Conservation (phyloP, 2,329 filamentous ascomycete genomes). For the Colletotrichum tropicale region DNA sequence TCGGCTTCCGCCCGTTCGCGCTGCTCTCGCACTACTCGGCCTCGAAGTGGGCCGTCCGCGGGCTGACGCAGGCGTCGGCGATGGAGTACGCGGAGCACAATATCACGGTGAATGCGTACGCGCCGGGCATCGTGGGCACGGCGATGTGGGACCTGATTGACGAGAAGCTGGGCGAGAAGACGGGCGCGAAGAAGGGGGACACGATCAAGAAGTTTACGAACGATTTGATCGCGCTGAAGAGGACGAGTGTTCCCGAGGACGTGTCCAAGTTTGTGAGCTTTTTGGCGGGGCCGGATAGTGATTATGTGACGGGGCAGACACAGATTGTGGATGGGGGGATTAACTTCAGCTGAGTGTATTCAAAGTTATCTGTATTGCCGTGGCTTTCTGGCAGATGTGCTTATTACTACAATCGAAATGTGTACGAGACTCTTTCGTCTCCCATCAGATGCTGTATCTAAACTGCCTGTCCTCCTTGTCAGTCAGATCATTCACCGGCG, state of each 20-base stretch:
- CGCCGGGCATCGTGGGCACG: slow-evolving; percentile 70
- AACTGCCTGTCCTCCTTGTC: slow-evolving; percentile 38
- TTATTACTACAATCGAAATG: background rate
- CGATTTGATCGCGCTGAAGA: slow-evolving; percentile 59
- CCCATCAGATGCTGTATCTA: slow-evolving; percentile 30
- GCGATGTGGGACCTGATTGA: slow-evolving; percentile 75
- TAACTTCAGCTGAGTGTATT: background rate
- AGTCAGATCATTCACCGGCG: slow-evolving; percentile 33
- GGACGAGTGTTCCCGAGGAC: slow-evolving; percentile 66
- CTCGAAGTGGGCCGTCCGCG: slow-evolving; percentile 70
- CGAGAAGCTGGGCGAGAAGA: slow-evolving; percentile 48
- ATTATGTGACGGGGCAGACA: slow-evolving; percentile 71
- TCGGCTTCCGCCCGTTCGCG: slow-evolving; percentile 64
- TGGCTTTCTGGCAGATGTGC: accelerated
- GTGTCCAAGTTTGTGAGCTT: slow-evolving; percentile 68
- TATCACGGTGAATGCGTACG: slow-evolving; percentile 72
- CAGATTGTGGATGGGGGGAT: slow-evolving; percentile 63
- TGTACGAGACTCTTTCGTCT: background rate
- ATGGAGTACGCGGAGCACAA: slow-evolving; percentile 68
- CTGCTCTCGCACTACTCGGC: slow-evolving; percentile 67
- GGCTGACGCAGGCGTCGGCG: slow-evolving; percentile 64
- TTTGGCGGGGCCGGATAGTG: slow-evolving; percentile 60
- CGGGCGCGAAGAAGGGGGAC: slow-evolving; percentile 46
- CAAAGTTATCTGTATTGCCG: accelerated
- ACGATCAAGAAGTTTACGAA: slow-evolving; percentile 58